phyloP scores from a whole-genome alignment of 345 rosid genomes.

The Linum trigynum region DNA sequence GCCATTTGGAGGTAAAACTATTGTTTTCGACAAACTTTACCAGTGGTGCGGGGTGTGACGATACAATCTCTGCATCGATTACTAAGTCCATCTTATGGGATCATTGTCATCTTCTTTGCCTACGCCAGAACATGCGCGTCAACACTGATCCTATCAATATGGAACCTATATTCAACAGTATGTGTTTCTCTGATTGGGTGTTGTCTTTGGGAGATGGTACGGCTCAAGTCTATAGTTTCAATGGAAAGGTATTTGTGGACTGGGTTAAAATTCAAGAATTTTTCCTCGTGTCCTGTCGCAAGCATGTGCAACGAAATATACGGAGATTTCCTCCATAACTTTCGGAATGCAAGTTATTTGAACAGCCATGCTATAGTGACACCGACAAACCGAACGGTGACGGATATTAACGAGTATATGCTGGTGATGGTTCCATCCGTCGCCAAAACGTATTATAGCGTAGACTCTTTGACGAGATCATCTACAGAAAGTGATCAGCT shows the following conservation, averaged over 20 bases:
- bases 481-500: neutral
- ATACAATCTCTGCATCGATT: neutral
- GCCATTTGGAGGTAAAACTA: neutral
- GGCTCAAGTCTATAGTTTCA: too few relatives aligned
- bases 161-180: neutral
- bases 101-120: neutral
- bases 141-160: neutral
- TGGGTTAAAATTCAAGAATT: too few relatives aligned
- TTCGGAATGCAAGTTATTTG: too few relatives aligned
- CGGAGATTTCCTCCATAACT: too few relatives aligned
- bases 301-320: too few relatives aligned
- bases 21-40: neutral
- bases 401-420: neutral
- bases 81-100: neutral
- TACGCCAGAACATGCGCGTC: neutral
- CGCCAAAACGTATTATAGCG: neutral
- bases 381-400: too few relatives aligned
- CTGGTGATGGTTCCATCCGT: neutral
- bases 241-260: too few relatives aligned
- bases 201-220: too few relatives aligned
- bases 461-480: neutral
- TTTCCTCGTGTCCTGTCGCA: too few relatives aligned
- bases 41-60: neutral
- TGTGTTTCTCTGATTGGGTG: neutral
- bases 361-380: too few relatives aligned